These are phyloP conservation scores for Agaricus subrufescens DNA, from an alignment of 768 basidiomycete species.

Conservation along the genomic window DNA sequence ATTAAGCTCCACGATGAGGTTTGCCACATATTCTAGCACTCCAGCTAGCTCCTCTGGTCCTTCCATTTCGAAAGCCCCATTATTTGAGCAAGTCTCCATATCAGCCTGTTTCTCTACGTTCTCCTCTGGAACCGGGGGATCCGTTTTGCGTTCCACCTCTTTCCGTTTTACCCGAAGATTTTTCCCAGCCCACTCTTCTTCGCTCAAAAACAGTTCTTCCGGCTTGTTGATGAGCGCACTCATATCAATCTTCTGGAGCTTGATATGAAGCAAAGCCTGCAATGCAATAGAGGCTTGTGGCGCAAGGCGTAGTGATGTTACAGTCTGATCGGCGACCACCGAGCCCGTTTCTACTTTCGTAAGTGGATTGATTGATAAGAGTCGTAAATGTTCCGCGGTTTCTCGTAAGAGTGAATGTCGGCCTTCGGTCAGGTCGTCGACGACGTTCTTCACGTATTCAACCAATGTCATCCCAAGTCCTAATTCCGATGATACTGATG, in stretches of 20 bases:
- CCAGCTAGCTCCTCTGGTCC: slow-evolving; percentile 46
- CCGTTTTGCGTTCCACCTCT: slow-evolving; percentile 11
- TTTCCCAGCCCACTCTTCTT: slow-evolving; percentile 49
- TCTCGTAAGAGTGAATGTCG: slow-evolving; percentile 41
- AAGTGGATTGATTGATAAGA: slow-evolving; percentile 9
- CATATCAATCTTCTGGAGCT: slow-evolving; percentile 49
- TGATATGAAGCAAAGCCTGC: slow-evolving; percentile 35
- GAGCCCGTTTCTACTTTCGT: slow-evolving; percentile 6
- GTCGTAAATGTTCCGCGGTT: slow-evolving; percentile 28
- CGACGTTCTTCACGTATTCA: slow-evolving; percentile 39
- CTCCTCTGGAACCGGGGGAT: slow-evolving; percentile 18
- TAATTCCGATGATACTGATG: slow-evolving; percentile 8
- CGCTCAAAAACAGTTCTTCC: slow-evolving; percentile 44
- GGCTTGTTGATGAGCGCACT: slow-evolving; percentile 41
- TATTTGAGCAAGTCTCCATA: slow-evolving; percentile 20
- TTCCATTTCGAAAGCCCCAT: slow-evolving; percentile 28
- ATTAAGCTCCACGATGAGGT: slow-evolving; percentile 43
- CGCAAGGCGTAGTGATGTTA: slow-evolving; percentile 35
- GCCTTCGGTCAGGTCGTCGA: slow-evolving; percentile 44
- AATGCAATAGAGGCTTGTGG: slow-evolving; percentile 38
- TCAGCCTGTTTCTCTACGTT: slow-evolving; percentile 14
- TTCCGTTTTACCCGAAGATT: slow-evolving; percentile 29
- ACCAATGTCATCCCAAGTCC: slow-evolving; percentile 34
- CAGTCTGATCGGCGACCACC: slow-evolving; percentile 29
- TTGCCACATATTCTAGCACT: slow-evolving; percentile 56